phyloP scores from a whole-genome alignment of 768 basidiomycete species.

The Dictyophora rubrovolvata region DNA sequence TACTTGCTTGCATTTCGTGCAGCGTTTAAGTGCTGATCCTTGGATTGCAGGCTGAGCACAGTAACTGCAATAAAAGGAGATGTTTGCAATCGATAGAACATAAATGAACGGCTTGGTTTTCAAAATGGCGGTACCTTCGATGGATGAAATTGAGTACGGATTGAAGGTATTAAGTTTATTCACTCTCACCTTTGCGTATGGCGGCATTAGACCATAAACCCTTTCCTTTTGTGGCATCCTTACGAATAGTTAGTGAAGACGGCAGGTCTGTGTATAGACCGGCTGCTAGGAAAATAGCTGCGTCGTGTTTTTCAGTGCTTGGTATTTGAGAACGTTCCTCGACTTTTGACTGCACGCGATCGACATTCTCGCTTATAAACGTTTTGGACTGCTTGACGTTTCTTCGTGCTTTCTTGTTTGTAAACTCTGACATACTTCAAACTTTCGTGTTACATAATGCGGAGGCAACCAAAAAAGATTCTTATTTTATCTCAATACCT shows the following conservation, averaged over 20 bases:
- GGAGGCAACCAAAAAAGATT: no score
- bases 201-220: conserved; percentile 33
- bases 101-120: conserved; percentile 47
- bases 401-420: no score
- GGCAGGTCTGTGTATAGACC: conserved; percentile 28
- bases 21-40: conserved; percentile 44
- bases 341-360: no score
- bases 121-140: conserved; percentile 51
- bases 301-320: neutral
- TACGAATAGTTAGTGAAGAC: conserved; percentile 29
- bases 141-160: conserved; percentile 1
- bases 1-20: conserved; percentile 58
- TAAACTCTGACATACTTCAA: no score
- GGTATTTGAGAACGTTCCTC: neutral
- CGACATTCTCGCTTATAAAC: no score
- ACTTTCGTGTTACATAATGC: no score
- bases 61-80: conserved; percentile 58
- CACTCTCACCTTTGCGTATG: conserved; percentile 28
- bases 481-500: no score
- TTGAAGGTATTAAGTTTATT: neutral
- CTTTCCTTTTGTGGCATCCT: conserved; percentile 29
- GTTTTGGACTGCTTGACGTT: no score
- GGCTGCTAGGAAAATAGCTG: conserved; percentile 1
- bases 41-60: conserved; percentile 36
- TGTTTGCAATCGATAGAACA: conserved; percentile 51